A percentile compares a stretch with the other conserved stretches of the same genome.
phyloP scores from a whole-genome alignment of 2,329 filamentous ascomycete species.

The Nemania sp. region DNA sequence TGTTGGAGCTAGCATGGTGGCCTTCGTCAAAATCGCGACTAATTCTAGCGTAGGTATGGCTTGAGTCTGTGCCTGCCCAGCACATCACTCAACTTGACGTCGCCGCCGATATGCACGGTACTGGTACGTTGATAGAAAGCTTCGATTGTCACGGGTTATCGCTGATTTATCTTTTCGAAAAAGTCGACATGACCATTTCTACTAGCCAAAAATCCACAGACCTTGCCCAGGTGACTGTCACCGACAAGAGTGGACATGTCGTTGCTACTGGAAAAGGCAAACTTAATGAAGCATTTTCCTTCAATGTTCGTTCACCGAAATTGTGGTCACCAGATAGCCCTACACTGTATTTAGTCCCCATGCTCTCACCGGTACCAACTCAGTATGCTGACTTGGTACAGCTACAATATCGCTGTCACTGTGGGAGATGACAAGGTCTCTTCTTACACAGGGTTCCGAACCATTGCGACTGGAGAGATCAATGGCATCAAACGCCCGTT shows the following conservation, averaged over 20 bases:
- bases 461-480: slow-evolving; percentile 59
- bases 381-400: slow-evolving; percentile 38
- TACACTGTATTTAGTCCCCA: slow-evolving; percentile 53
- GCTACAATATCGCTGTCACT: slow-evolving; percentile 59
- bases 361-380: neutral
- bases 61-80: slow-evolving; percentile 63
- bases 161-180: neutral
- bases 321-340: slow-evolving; percentile 69
- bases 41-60: slow-evolving; percentile 61
- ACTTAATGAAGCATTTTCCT: slow-evolving; percentile 57
- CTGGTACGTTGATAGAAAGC: slow-evolving; percentile 44
- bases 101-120: slow-evolving; percentile 59
- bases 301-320: slow-evolving; percentile 58
- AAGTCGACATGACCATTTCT: slow-evolving; percentile 61
- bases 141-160: neutral
- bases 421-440: slow-evolving; percentile 56
- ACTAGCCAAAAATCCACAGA: slow-evolving; percentile 35
- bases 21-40: neutral
- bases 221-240: slow-evolving; percentile 43
- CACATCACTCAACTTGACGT: slow-evolving; percentile 65
- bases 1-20: neutral
- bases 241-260: slow-evolving; percentile 44
- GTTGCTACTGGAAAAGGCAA: slow-evolving; percentile 51
- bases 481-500: slow-evolving; percentile 64
- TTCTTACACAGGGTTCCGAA: slow-evolving; percentile 73